Base-by-base conservation (phyloP, 768 basidiomycete species). In the Pleurotus tuber-regium region DNA sequence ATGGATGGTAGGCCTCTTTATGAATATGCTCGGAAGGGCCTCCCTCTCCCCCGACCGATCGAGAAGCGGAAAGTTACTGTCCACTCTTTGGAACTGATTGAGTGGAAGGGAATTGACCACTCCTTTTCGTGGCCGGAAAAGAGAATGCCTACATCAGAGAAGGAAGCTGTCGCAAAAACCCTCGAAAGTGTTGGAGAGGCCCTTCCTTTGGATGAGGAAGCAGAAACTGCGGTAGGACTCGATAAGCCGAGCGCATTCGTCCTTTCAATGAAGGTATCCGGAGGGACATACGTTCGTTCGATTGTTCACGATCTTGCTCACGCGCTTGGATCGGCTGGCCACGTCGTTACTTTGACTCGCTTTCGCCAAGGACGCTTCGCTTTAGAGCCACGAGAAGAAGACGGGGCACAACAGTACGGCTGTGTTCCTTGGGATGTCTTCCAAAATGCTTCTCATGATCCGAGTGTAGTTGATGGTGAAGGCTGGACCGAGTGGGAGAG, bases 1-100 rank as follows among this genome's bases (percentile, higher is more conserved):
- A 98, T 98, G 95, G 94, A 98, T 58, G 97, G 97, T 1, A 91
- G 81, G 66, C 92, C 92, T 0, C 67, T 98, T 29, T 92, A 98
- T 65, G 95, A 98, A 60, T 99, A 98, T 63, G 97, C 97, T 16
- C 84, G 97, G 2, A 78, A 87, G 62, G 89, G 89, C 6, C 89
- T 87, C 36, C 92, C 95, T 0, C 79, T 99, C 12, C 97, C 97
- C 26, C 84, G 94, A 7, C 89, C 96, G n/a, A 95, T 99, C 54
- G 92, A 94, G 60, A 67, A 86, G 43, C 87, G 97, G 9, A 77
- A 81, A 56, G 88, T 89, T 16, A 92, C 84, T 7, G 83, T 99
- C 7, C 84, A 92, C 61, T 81, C 83, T 4, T 75, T 98, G 39
- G 83, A 90, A 57, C 70, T 98, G 25, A 69, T 87, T 26, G 80